Conservation (phyloP, 2,329 filamentous ascomycete genomes). For the Fusarium continuum region DNA sequence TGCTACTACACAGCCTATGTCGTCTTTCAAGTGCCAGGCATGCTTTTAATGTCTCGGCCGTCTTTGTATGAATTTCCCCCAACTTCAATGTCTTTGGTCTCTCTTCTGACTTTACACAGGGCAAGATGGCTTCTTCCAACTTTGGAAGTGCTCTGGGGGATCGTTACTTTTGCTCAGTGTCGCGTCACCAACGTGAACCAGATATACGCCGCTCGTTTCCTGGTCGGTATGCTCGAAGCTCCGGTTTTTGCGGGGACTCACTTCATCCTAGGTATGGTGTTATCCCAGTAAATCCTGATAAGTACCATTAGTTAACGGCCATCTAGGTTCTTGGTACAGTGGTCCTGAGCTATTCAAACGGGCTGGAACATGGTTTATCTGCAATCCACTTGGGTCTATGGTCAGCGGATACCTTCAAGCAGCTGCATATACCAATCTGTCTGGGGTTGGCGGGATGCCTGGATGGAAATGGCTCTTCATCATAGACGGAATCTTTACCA, state of each 20-base stretch:
- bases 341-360: slow-evolving; percentile 14
- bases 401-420: slow-evolving; percentile 44
- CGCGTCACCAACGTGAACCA: not conserved
- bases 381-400: slow-evolving; percentile 34
- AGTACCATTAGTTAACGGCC: not conserved
- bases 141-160: not conserved
- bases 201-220: not conserved
- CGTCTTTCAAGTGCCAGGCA: slow-evolving; percentile 21
- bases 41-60: slow-evolving; percentile 33
- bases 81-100: not conserved
- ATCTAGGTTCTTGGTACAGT: not conserved
- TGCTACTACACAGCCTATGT: slow-evolving; percentile 36
- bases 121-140: not conserved
- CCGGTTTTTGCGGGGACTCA: not conserved
- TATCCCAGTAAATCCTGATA: not conserved
- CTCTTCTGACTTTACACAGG: not conserved
- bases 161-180: not conserved
- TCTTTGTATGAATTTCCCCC: slow-evolving; percentile 30
- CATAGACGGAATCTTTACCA: slow-evolving; percentile 10
- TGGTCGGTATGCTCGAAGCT: not conserved
- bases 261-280: not conserved
- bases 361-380: slow-evolving; percentile 16
- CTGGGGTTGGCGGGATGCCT: slow-evolving; percentile 54
- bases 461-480: slow-evolving; percentile 54
- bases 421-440: slow-evolving; percentile 50